These are phyloP conservation scores for Microdochium trichocladiopsis DNA, from an alignment of 2,329 filamentous ascomycete genomes.

Conservation along the genomic window DNA sequence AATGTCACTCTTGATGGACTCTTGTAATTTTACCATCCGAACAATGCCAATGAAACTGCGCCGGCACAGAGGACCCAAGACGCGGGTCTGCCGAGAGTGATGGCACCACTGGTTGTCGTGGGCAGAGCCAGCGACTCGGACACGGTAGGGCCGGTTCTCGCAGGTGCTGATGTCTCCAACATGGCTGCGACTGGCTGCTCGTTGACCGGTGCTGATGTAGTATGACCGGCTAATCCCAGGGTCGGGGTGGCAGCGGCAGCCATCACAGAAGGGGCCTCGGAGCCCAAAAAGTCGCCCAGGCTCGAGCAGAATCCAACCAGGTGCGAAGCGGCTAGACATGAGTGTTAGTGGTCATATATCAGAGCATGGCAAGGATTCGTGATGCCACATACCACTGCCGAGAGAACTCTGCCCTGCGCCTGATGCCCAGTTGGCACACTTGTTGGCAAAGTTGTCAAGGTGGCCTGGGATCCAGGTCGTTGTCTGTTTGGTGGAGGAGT, in stretches of 20 bases:
- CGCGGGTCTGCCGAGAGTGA: neutral
- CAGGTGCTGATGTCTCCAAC: neutral
- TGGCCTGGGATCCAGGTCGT: slow-evolving; percentile 3
- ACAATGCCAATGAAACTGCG: neutral
- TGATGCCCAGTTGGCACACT: slow-evolving; percentile 4
- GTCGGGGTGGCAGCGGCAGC: slow-evolving; percentile 1
- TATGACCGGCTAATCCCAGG: neutral
- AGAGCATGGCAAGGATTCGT: neutral
- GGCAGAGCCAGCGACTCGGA: neutral
- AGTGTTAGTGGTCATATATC: neutral
- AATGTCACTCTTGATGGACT: no score
- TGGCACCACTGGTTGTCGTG: neutral
- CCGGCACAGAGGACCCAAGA: neutral
- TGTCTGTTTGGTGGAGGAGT: neutral
- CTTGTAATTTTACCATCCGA: neutral
- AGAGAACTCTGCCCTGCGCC: neutral
- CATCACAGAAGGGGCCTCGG: neutral
- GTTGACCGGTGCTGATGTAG: neutral
- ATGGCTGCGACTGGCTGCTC: neutral
- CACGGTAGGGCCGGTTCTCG: neutral
- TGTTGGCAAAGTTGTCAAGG: slow-evolving; percentile 2
- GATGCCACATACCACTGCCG: neutral
- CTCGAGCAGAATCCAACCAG: neutral
- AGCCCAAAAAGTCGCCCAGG: slow-evolving; percentile 1
- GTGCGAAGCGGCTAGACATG: neutral